Evolutionary conservation across 2,329 filamentous ascomycete genomes (phyloP).

Genomic region (Pseudogymnoascus sp.): DNA sequence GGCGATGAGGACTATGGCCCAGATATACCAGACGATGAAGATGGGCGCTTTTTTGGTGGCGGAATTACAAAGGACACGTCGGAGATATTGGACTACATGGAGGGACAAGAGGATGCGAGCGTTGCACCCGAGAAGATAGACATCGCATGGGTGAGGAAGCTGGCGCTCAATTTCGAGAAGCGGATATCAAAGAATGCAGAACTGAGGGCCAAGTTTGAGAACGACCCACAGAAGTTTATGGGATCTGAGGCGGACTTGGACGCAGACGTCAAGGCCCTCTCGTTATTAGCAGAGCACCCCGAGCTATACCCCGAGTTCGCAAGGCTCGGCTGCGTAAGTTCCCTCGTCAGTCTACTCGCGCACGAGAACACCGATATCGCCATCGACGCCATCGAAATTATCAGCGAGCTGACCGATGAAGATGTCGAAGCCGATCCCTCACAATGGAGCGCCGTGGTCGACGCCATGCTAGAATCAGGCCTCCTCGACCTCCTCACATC

Average conservation of each 20-base stretch:
- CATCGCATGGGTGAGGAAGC: constrained; percentile 69
- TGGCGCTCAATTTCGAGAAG: constrained; percentile 78
- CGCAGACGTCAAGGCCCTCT: constrained; percentile 75
- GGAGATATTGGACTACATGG: constrained; percentile 80
- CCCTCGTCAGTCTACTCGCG: constrained; percentile 70
- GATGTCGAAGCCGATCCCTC: constrained; percentile 73
- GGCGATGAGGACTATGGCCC: constrained; percentile 48
- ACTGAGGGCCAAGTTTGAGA: constrained; percentile 74
- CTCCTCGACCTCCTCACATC: constrained; percentile 65
- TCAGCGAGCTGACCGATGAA: constrained; percentile 87
- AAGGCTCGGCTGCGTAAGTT: constrained; percentile 61
- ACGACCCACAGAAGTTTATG: constrained; percentile 75
- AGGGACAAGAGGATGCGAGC: constrained; percentile 47
- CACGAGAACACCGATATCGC: constrained; percentile 98
- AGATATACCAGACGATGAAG: constrained; percentile 63
- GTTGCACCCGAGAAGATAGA: constrained; percentile 67
- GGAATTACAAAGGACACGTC: constrained; percentile 76
- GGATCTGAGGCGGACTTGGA: constrained; percentile 82
- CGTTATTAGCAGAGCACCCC: constrained; percentile 78
- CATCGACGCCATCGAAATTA: constrained; percentile 80
- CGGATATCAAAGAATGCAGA: constrained; percentile 87
- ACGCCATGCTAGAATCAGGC: constrained; percentile 57
- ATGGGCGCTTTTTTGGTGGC: constrained; percentile 90
- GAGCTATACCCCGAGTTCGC: constrained; percentile 76
- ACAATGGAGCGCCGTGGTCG: constrained; percentile 72